These are phyloP conservation scores for Beverwykella pulmonaria DNA, from an alignment of 495 filamentous ascomycete genomes.

Conservation along the genomic window DNA sequence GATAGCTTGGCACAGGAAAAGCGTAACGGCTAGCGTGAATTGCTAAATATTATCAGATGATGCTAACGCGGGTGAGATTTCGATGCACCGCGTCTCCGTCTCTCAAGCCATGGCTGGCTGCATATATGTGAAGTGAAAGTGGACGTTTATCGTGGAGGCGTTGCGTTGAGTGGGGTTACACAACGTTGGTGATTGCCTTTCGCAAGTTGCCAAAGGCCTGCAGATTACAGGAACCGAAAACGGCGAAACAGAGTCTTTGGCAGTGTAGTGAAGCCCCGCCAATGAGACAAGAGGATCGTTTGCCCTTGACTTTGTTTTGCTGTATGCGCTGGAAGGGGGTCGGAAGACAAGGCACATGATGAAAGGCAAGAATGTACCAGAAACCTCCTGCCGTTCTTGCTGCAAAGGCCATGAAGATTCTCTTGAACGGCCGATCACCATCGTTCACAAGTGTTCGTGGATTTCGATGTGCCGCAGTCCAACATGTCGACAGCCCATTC, in stretches of 20 bases:
- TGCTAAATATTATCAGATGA: conserved; percentile 11
- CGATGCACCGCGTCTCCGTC: background rate
- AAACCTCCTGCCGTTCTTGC: too few relatives aligned
- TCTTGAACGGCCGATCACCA: background rate
- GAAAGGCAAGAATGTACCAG: too few relatives aligned
- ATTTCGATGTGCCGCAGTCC: background rate
- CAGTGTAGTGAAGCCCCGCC: background rate
- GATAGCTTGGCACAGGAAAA: conserved; percentile 20
- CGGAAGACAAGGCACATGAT: too few relatives aligned
- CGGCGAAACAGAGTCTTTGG: background rate
- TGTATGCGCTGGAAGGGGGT: too few relatives aligned
- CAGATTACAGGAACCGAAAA: conserved; percentile 1
- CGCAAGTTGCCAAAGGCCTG: conserved; percentile 15
- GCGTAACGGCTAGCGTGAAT: conserved; percentile 17
- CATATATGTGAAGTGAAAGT: conserved; percentile 8
- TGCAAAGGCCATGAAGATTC: background rate
- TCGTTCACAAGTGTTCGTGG: background rate
- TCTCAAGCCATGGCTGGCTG: background rate
- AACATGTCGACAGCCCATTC: background rate
- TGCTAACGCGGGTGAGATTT: conserved; percentile 2
- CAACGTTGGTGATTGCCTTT: background rate
- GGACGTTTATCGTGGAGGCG: background rate
- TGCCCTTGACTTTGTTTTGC: too few relatives aligned
- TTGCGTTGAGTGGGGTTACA: conserved; percentile 25
- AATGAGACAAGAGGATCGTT: background rate